phyloP scores from a whole-genome alignment of 805 yeast genomes.

The Limtongia smithiae region DNA sequence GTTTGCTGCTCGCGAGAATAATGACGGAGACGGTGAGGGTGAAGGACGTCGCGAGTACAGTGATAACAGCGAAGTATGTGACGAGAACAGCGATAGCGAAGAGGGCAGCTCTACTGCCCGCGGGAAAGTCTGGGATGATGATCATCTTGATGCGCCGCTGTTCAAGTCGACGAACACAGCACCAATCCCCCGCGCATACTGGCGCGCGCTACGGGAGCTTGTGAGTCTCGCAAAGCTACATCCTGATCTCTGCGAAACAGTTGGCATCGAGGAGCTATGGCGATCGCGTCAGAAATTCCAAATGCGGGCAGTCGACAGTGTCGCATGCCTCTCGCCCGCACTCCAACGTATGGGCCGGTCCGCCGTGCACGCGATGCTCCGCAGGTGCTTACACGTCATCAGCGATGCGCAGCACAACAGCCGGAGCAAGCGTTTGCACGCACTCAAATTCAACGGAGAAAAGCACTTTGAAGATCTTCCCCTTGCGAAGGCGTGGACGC shows the following conservation, averaged over 20 bases:
- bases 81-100: not conserved
- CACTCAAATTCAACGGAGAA: no score
- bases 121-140: not conserved
- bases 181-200: not conserved
- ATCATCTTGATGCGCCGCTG: constrained; percentile 1
- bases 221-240: not conserved
- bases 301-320: not conserved
- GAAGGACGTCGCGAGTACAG: not conserved
- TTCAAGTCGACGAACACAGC: not conserved
- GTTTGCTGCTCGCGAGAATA: not conserved
- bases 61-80: not conserved
- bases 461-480: no score
- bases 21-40: not conserved
- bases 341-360: not conserved
- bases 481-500: no score
- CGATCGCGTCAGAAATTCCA: no score
- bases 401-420: not conserved
- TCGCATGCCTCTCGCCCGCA: constrained; percentile 1
- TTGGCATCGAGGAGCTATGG: no score
- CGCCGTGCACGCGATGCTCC: no score
- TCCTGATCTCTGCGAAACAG: not conserved
- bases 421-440: not conserved
- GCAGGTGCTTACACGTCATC: no score
- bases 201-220: not conserved
- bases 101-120: not conserved